phyloP scores from a whole-genome alignment of 108 stramenopile genomes.

The Chaetoceros tenuissimus region DNA sequence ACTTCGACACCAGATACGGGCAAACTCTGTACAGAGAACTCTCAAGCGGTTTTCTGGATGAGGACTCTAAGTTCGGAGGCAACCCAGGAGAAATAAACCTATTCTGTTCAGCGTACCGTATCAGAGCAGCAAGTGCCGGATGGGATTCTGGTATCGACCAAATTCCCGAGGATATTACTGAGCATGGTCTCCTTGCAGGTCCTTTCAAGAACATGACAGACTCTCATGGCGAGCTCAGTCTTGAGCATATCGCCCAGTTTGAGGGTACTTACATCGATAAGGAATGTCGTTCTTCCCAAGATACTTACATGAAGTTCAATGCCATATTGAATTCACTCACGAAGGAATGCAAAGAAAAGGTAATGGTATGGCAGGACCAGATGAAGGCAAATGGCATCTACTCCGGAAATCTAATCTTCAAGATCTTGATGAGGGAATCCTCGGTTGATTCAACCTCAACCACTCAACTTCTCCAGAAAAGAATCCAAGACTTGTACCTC shows the following conservation, averaged over 20 bases:
- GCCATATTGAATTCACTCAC: constrained; percentile 7
- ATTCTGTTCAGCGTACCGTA: too few species aligned
- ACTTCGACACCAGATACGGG: too few species aligned
- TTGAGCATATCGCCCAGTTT: not conserved
- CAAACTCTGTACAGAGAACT: too few species aligned
- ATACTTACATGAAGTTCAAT: not conserved
- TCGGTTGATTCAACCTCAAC: constrained; percentile 21
- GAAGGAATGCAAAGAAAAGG: not conserved
- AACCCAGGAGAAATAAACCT: too few species aligned
- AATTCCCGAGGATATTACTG: too few species aligned
- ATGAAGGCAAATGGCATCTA: not conserved
- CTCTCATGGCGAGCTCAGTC: constrained; percentile 4
- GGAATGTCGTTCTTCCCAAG: not conserved
- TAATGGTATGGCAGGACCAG: not conserved
- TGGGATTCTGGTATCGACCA: too few species aligned
- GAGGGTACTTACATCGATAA: constrained; percentile 1
- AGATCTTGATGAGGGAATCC: constrained; percentile 13
- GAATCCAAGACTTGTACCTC: constrained; percentile 12
- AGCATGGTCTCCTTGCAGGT: too few species aligned
- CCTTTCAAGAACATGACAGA: too few species aligned
- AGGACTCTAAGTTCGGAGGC: too few species aligned
- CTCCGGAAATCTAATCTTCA: constrained; percentile 14
- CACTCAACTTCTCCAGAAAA: constrained; percentile 1
- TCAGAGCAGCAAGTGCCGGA: too few species aligned
- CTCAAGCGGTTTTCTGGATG: too few species aligned